phyloP scores from a whole-genome alignment of 306 rosid species.

The Vachellia collinsii region DNA sequence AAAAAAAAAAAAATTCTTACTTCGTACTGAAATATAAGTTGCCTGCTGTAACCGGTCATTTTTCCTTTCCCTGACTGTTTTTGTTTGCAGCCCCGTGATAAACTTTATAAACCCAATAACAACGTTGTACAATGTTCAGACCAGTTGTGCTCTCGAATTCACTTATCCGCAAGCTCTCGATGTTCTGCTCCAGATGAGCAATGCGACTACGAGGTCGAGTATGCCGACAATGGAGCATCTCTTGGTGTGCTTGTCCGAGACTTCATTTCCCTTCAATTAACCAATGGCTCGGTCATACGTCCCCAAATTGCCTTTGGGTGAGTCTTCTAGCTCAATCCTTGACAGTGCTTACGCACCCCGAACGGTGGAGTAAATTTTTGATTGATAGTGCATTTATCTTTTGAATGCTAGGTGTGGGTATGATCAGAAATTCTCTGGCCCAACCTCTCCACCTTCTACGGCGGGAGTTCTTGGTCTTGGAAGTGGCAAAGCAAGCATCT shows the following conservation, averaged over 20 bases:
- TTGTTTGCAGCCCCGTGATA: conserved; percentile 53
- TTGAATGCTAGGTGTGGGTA: conserved; percentile 69
- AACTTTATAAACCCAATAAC: conserved; percentile 57
- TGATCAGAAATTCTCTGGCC: conserved; percentile 51
- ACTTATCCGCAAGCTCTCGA: conserved; percentile 15
- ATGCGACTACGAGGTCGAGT: conserved; percentile 61
- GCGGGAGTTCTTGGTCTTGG: conserved; percentile 90
- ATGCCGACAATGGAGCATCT: conserved; percentile 75
- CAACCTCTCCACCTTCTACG: conserved; percentile 50
- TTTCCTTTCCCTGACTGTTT: neutral
- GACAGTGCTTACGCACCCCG: neutral
- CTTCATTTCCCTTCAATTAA: conserved; percentile 39
- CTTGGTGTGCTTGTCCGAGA: conserved; percentile 69
- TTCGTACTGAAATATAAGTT: neutral
- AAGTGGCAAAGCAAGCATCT: conserved; percentile 54
- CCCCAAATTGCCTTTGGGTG: conserved; percentile 78
- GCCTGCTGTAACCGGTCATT: neutral
- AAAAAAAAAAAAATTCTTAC: no score
- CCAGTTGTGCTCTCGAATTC: conserved; percentile 56
- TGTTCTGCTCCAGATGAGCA: conserved; percentile 48
- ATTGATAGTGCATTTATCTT: conserved; percentile 11
- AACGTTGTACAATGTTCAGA: conserved; percentile 54
- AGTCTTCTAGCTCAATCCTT: conserved; percentile 31
- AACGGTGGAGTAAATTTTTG: neutral
- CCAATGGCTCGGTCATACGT: conserved; percentile 50